Base-by-base conservation (phyloP, 2,329 filamentous ascomycete species). In the Diaporthe australafricana region DNA sequence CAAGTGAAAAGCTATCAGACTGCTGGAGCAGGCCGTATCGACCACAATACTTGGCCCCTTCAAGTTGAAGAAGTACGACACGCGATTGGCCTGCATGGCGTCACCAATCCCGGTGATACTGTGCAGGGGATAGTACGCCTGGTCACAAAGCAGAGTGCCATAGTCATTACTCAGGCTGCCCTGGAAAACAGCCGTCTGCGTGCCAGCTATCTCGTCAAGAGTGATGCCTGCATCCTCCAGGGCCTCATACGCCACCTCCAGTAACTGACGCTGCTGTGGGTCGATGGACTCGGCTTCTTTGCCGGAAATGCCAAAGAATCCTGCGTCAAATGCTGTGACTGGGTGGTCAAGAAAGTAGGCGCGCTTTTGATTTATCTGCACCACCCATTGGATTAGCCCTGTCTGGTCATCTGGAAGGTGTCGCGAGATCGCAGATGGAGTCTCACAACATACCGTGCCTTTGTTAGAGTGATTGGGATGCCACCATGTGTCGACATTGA, bases 1-100 rank as follows among this genome's bases (percentile, higher is more conserved):
- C 62, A 80, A 75, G 71, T 87, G 83, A 5, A 87, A 74, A 0
- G 83, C 83, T 0, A 83, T 77, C 5, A 86, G 74, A 47, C 80
- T 81, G 11, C 80, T 80, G 0, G 84, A 85, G 72, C 85, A 87
- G 2, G 81, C 85, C 0, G 85, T 86, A 67, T 87, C 84, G 0
- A 87, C 74, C 0, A 82, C 83, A 62, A 86, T 73, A 50, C 81
- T 83, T 0, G 84, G 80, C 0, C 85, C 84, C 25, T 76, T 76
- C 42, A 85, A 76, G 70, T 86, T 80, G 55, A 83, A 84, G 63
- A 80, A 82, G 71, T 84, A 83, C 0, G 81, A 84, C 1, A 86
- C 73, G 6, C 84, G 79, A 70, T 85, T 85, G 0, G 83, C 78
- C 20, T 82, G 68, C 63, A 84, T 81, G 9, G 79, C 77, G 40